Evolutionary conservation across 163 green algal genomes (phyloP), one percentile per base, ranked within the genome.

Genomic region (Prototheca wickerhamii): DNA sequence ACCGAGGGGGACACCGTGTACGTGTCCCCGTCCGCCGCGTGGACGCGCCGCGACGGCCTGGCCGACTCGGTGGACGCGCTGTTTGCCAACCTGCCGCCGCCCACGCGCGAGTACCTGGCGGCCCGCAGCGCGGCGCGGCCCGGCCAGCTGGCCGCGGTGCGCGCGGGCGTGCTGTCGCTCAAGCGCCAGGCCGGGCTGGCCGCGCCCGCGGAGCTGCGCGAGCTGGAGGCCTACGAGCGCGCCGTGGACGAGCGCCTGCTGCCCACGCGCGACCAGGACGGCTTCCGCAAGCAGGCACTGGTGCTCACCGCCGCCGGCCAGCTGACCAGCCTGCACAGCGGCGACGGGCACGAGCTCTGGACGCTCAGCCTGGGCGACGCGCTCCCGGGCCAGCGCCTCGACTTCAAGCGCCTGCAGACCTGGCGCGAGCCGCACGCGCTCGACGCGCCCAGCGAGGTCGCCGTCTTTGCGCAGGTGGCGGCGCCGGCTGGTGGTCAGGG

Each of bases 341-440:
- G 91, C 21, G 87, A 97, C 70, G 90, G 91, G 4, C 76, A 76
- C 31, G 55, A 86, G 31, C 55, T 96, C n/a, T 96, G 90, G 90
- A 68, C 66, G 8, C 64, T 69, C 4, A 52, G 65, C 58, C 72
- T 81, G 30, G 61, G 49, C 2, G 33, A 28, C 1, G 37, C 15
- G 4, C 35, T 30, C 23, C 52, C 54, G 33, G 49, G 25, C 28
- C 61, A 42, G 50, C 26, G 10, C 21, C 37, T 60, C 33, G 5
- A 64, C 34, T 46, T 65, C 65, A 58, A 30, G 3, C 43, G 23
- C 15, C 50, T 17, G 58, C 40, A 8, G 52, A 26, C 44, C 32
- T 46, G 18, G 42, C 37, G 8, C 15, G 23, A 17, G 60, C 31
- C 30, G 10, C 53, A 21, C 42, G 28, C 10, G 34, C 66, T 30